These are phyloP conservation scores for Madurella mycetomatis DNA, from an alignment of 2,329 filamentous ascomycete species.

Conservation along the genomic window DNA sequence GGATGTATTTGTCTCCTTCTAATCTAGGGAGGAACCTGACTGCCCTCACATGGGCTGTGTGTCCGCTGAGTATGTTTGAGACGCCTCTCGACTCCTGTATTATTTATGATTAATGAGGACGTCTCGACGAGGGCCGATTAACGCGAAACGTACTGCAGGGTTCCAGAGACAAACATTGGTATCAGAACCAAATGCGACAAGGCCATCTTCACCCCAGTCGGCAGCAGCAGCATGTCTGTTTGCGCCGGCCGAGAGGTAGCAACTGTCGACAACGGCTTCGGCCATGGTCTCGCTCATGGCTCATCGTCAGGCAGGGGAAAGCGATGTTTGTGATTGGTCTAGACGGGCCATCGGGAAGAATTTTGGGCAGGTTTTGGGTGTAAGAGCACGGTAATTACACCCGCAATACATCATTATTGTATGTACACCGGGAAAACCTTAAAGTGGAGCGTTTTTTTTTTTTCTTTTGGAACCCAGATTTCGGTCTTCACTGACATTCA, in stretches of 20 bases:
- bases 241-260: slow-evolving; percentile 71
- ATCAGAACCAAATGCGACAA: slow-evolving; percentile 85
- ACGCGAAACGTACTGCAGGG: slow-evolving; percentile 58
- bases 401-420: no score
- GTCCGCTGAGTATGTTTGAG: slow-evolving; percentile 64
- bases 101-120: not conserved
- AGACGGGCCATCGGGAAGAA: not conserved
- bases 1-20: slow-evolving; percentile 42
- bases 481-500: no score
- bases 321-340: slow-evolving; percentile 8
- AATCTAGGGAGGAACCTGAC: slow-evolving; percentile 67
- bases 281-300: slow-evolving; percentile 21
- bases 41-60: slow-evolving; percentile 75
- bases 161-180: slow-evolving; percentile 86
- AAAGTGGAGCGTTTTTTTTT: no score
- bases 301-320: not conserved
- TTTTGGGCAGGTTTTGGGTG: slow-evolving; percentile 2
- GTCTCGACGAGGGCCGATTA: not conserved
- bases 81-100: slow-evolving; percentile 51
- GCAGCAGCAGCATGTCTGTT: slow-evolving; percentile 87
- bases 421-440: no score
- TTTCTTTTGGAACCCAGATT: no score
- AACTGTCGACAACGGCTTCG: slow-evolving; percentile 32
- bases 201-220: slow-evolving; percentile 73
- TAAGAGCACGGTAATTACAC: not conserved